Base-by-base conservation (phyloP, 2,329 filamentous ascomycete species). In the Beauveria brongniartii region DNA sequence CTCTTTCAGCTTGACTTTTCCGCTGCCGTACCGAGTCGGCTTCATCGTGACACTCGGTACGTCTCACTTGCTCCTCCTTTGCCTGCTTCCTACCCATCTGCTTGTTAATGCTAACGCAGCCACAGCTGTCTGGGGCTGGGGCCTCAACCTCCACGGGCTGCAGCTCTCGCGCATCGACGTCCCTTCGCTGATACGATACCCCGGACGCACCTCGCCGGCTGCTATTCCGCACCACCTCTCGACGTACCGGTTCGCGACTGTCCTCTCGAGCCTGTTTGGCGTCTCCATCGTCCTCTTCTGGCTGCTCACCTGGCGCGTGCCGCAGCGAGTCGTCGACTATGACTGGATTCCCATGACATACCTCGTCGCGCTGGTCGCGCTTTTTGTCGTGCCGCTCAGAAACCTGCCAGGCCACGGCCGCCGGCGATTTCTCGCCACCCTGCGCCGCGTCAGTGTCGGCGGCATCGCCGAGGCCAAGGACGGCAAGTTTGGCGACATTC, bases 61-160 rank as follows among this genome's bases (percentile, higher is more conserved):
- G 81, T 30, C 55, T 24, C 41, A 7, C 22, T 8, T 6, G 9
- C 55, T 16, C 53, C 8, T 20, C 6, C 28, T 4, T 16, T 37
- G 14, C 12, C 14, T 8, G 10, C 24, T 43, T 14, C 3, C 22
- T 40, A 3, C 40, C 20, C 3, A 6, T 34, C 41, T 46, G 34
- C 34, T 34, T 52, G 63, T 28, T 3, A 34, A 28, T 34, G 30
- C 48, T 54, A 40, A 37, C 62, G 37, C 20, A 46, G n/a, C 51
- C 22, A 63, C 66, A 95, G 92, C 91, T 67, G 87, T 96, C 69
- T 97, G 93, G 93, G 92, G 91, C 72, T 99, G 93, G 92, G 92
- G 88, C 66, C 75, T 89, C 67, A 97, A 97, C 77, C 84, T 97
- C 46, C 92, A 97, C 72, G 92, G 91, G 76, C 86, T 97, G 63